Evolutionary conservation across 1,284 basidiomycete species (phyloP).

Genomic region (Austroboletus niveus): DNA sequence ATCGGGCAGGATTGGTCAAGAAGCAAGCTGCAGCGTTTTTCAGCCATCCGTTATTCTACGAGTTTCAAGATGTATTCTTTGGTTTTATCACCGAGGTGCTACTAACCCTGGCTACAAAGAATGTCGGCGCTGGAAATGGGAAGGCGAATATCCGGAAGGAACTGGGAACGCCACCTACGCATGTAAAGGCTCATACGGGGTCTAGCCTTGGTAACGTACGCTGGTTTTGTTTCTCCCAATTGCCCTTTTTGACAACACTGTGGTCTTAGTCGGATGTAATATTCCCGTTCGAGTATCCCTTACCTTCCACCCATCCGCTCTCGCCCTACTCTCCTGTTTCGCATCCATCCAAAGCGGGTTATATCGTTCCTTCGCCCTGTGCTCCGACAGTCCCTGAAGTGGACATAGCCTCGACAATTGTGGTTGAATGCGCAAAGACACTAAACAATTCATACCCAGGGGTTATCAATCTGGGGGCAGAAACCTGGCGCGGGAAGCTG

Average conservation of each 20-base stretch:
- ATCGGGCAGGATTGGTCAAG: conserved; percentile 42
- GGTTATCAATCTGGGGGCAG: conserved; percentile 38
- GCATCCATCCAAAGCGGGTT: not conserved
- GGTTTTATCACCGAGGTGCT: too few species aligned
- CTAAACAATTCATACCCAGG: too few species aligned
- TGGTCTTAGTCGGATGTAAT: not conserved
- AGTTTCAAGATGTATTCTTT: too few species aligned
- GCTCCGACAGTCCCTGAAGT: not conserved
- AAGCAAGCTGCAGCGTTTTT: conserved; percentile 36
- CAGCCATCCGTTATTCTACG: conserved; percentile 40
- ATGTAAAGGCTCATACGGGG: not conserved
- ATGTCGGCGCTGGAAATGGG: too few species aligned
- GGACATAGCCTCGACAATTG: not conserved
- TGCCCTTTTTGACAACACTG: too few species aligned
- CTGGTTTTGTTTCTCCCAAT: not conserved
- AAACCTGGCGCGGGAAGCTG: conserved; percentile 15
- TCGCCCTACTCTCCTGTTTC: not conserved
- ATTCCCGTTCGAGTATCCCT: not conserved
- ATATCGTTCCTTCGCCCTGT: not conserved
- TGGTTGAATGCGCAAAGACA: not conserved
- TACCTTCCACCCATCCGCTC: not conserved
- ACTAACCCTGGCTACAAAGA: too few species aligned
- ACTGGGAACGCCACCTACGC: too few species aligned
- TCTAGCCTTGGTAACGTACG: not conserved
- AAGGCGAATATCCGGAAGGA: too few species aligned